Base-by-base conservation (phyloP, 2,329 filamentous ascomycete genomes). In the Sporothrix luriei region DNA sequence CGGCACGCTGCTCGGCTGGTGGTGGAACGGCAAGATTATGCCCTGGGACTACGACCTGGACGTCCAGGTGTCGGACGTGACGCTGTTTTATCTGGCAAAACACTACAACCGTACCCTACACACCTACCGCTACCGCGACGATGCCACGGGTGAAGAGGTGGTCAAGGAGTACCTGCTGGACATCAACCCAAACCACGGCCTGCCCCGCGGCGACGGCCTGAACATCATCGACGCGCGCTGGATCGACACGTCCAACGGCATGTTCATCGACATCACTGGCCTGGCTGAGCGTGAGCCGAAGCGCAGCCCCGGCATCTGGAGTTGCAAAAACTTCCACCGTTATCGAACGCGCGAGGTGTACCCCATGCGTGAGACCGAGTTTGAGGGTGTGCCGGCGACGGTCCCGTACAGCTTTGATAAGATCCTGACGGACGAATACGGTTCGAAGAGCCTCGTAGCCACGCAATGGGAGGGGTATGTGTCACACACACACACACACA, bases 11-110 rank as follows among this genome's bases (percentile, higher is more conserved):
- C 82, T 96, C 26, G 92, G 92, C 14, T 96, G 92, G 92, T 95
- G 91, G 91, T 96, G 92, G 92, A 94, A 93, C 77, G 85, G 83
- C 54, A 80, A 87, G 79, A 88, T 92, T 76, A 87, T 94, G 81
- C 91, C 91, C 0, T 94, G 91, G 91, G 92, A 95, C 78, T 91
- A 88, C 82, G 92, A 96, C 78, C 82, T 95, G 59, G 92, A 96
- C 78, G 91, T 91, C 0, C 92, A 95, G 79, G 88, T 95, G 38
- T 87, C 88, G 21, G 85, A 85, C 69, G 80, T 83, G 43, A 93
- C 91, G 0, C 82, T 95, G 59, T 78, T 82, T 48, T 87, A 87
- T 78, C 82, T 95, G 33, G 90, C 84, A 43, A 80, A 87, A 69
- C 81, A 87, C 72, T 84, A 88, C 78, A 95, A 95, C 80, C 85